phyloP scores from a whole-genome alignment of 2,329 filamentous ascomycete species.

The Dryadomyces sulphureus region DNA sequence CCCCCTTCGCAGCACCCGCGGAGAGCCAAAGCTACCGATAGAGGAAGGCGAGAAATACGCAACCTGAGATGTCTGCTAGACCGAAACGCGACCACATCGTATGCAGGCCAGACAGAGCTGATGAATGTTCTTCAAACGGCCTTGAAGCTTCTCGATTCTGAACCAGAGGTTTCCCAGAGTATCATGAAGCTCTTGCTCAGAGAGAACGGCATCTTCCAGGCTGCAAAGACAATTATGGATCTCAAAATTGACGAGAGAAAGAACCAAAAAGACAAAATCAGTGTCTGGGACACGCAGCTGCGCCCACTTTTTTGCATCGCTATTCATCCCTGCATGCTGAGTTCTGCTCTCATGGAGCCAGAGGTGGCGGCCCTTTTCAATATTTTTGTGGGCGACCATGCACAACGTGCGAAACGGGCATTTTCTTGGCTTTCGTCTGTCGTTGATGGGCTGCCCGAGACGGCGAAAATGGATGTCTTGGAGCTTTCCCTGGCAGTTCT shows the following conservation, averaged over 20 bases:
- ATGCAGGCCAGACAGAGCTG: not conserved
- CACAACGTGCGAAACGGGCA: not conserved
- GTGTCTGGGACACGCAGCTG: not conserved
- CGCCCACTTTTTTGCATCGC: not conserved
- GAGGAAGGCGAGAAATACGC: not conserved
- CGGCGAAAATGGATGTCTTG: not conserved
- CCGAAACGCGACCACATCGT: not conserved
- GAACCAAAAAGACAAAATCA: not conserved
- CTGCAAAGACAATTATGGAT: not conserved
- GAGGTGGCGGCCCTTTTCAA: not conserved
- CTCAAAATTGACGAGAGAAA: not conserved
- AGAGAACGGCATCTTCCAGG: not conserved
- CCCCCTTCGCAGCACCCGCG: not conserved
- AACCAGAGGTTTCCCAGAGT: not conserved
- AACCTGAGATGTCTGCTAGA: not conserved
- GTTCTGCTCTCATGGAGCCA: not conserved
- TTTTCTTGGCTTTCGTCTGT: not conserved
- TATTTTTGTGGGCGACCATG: not conserved
- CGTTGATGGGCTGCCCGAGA: not conserved
- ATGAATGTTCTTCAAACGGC: not conserved
- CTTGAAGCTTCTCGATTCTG: not conserved
- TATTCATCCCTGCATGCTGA: not conserved
- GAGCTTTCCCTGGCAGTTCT: not conserved
- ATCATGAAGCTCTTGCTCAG: not conserved
- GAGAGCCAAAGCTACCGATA: too few species aligned